These are phyloP conservation scores for Meredithiella fracta DNA, from an alignment of 2,329 filamentous ascomycete species.

Conservation along the genomic window DNA sequence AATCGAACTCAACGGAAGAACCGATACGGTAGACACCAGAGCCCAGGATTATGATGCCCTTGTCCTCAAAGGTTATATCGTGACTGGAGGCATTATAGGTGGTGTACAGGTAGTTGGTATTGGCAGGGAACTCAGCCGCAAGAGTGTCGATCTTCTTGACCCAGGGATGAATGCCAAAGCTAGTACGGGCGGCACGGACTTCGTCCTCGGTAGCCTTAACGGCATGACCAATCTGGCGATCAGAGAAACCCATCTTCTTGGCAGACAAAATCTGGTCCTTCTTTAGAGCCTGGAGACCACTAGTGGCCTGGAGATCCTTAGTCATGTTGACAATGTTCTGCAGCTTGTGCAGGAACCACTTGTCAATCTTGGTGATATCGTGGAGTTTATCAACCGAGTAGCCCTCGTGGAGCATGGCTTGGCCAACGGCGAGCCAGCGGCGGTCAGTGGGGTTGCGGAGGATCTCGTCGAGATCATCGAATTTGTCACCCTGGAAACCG, in stretches of 20 bases:
- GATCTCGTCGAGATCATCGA: conserved; percentile 79
- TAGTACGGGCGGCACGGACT: conserved; percentile 68
- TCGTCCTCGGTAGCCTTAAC: conserved; percentile 78
- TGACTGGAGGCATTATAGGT: conserved; percentile 94
- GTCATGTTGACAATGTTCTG: conserved; percentile 92
- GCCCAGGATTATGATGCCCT: conserved; percentile 76
- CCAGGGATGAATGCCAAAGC: conserved; percentile 82
- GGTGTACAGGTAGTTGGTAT: conserved; percentile 93
- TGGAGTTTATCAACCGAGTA: conserved; percentile 87
- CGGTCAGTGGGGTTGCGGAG: conserved; percentile 88
- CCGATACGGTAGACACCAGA: conserved; percentile 96
- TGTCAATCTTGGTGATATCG: conserved; percentile 94
- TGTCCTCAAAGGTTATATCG: conserved; percentile 86
- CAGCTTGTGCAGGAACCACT: conserved; percentile 98
- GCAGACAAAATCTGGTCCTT: conserved; percentile 77
- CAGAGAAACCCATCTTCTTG: conserved; percentile 96
- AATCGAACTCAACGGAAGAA: conserved; percentile 95
- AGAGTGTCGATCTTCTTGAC: conserved; percentile 72
- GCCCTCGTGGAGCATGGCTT: conserved; percentile 93
- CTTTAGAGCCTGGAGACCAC: conserved; percentile 68
- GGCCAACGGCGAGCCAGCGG: conserved; percentile 90
- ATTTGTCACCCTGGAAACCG: conserved; percentile 90
- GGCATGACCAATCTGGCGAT: conserved; percentile 80
- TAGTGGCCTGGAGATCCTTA: conserved; percentile 67
- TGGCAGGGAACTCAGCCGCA: conserved; percentile 86